phyloP scores from a whole-genome alignment of 495 filamentous ascomycete genomes.

The Talaromyces borbonicus region DNA sequence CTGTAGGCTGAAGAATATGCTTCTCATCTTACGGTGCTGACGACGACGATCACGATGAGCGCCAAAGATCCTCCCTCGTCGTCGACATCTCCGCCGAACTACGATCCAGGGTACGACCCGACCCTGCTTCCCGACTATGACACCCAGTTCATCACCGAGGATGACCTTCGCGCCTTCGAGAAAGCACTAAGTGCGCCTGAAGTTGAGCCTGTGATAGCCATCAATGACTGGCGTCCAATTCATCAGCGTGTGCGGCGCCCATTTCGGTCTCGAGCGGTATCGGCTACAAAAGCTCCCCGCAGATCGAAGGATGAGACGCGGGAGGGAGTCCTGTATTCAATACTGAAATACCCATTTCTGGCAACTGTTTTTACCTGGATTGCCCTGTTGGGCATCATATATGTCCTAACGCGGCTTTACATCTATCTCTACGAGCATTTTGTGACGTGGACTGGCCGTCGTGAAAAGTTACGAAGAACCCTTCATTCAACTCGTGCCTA shows the following conservation, averaged over 20 bases:
- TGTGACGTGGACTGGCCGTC: slow-evolving; percentile 52
- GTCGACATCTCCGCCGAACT: too few species aligned
- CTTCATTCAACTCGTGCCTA: slow-evolving; percentile 65
- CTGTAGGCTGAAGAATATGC: too few species aligned
- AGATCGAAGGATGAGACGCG: slow-evolving; percentile 82
- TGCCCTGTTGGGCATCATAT: slow-evolving; percentile 52
- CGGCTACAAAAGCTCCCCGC: slow-evolving; percentile 21
- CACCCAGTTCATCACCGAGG: slow-evolving; percentile 51
- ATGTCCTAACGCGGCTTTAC: slow-evolving; percentile 76
- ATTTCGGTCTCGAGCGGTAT: slow-evolving; percentile 18
- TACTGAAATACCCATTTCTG: slow-evolving; percentile 89
- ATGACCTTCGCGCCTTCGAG: slow-evolving; percentile 41
- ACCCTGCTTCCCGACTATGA: slow-evolving; percentile 51
- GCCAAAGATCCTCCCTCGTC: slow-evolving; percentile 12
- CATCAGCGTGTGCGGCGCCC: slow-evolving; percentile 52
- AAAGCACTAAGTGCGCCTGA: slow-evolving; percentile 41
- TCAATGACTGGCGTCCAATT: slow-evolving; percentile 81
- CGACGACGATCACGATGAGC: too few species aligned
- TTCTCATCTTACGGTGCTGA: too few species aligned
- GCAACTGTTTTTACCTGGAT: slow-evolving; percentile 74
- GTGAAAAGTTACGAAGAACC: slow-evolving; percentile 56
- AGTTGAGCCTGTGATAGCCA: slow-evolving; percentile 48
- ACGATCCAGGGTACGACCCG: slow-evolving; percentile 30
- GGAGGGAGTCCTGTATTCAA: slow-evolving; percentile 78
- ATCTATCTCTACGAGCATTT: slow-evolving; percentile 75